Evolutionary conservation across 495 filamentous ascomycete species (phyloP).

Genomic region (Xylaria palmicola): DNA sequence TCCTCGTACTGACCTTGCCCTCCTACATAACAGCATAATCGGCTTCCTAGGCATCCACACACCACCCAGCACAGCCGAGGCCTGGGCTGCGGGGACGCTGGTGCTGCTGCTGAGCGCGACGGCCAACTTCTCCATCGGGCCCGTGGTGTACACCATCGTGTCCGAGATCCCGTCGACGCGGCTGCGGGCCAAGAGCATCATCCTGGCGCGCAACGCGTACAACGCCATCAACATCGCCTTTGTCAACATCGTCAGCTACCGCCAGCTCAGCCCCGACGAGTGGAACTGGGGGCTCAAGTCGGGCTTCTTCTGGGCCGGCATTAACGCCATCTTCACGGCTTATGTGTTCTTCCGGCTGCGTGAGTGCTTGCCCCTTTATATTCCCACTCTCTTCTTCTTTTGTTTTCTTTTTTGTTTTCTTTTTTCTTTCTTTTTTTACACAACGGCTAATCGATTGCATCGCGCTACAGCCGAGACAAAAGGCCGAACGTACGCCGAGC

Average conservation of each 20-base stretch:
- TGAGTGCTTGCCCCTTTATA: slow-evolving; percentile 23
- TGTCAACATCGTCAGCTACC: slow-evolving; percentile 45
- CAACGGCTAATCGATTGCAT: neutral
- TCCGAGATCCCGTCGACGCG: slow-evolving; percentile 56
- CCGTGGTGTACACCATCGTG: slow-evolving; percentile 60
- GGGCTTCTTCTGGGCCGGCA: slow-evolving; percentile 58
- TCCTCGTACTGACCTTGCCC: too few relatives aligned
- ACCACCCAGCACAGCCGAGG: slow-evolving; percentile 24
- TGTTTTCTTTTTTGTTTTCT: neutral
- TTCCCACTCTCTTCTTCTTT: neutral
- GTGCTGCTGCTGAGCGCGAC: slow-evolving; percentile 42
- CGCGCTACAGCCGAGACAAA: slow-evolving; percentile 41
- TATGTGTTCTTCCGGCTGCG: slow-evolving; percentile 45
- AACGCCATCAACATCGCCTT: slow-evolving; percentile 47
- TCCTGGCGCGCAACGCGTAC: slow-evolving; percentile 57
- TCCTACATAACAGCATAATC: slow-evolving; percentile 27
- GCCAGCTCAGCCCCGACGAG: slow-evolving; percentile 45
- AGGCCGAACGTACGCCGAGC: slow-evolving; percentile 51
- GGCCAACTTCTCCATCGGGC: slow-evolving; percentile 55
- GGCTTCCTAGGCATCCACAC: slow-evolving; percentile 36
- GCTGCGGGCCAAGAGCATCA: slow-evolving; percentile 54
- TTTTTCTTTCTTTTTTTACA: neutral
- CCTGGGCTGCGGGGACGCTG: slow-evolving; percentile 51
- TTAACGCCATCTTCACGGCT: slow-evolving; percentile 43
- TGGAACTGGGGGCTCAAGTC: slow-evolving; percentile 55